Percentiles rank a stretch among this genome's conserved stretches.
These are phyloP conservation scores for Canna indica DNA, from an alignment of 176 grass and related monocot genomes.

Conservation along the genomic window DNA sequence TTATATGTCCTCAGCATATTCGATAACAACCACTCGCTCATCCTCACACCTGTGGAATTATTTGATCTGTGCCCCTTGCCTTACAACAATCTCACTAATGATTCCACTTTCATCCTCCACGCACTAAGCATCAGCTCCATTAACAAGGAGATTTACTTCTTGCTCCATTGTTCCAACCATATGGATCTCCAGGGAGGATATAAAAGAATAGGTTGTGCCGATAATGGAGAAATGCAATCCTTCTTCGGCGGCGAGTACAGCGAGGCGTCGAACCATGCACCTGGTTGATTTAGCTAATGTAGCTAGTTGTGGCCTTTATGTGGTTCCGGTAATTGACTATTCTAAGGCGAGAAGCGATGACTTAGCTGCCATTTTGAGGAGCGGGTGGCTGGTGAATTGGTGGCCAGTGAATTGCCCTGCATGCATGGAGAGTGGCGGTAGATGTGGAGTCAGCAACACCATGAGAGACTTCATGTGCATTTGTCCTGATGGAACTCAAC, in stretches of 20 bases:
- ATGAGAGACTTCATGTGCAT: slow-evolving; percentile 5
- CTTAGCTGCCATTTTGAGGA: slow-evolving; percentile 18
- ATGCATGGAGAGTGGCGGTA: background rate
- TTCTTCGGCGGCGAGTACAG: slow-evolving; percentile 17
- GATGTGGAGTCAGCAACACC: slow-evolving; percentile 9
- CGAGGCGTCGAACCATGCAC: no score
- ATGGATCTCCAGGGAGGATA: rapidly evolving
- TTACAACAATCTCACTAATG: background rate
- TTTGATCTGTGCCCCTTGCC: background rate
- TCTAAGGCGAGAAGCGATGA: background rate
- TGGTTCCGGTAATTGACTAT: slow-evolving; percentile 24
- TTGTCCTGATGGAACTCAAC: slow-evolving; percentile 12
- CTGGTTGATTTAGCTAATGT: background rate
- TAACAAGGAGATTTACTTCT: slow-evolving; percentile 37
- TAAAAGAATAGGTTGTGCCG: background rate
- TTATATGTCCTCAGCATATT: slow-evolving; percentile 9
- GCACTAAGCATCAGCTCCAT: slow-evolving; percentile 11
- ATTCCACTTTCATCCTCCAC: slow-evolving; percentile 20
- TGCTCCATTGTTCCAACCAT: slow-evolving; percentile 24
- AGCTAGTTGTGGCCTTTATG: slow-evolving; percentile 19
- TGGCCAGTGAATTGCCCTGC: background rate
- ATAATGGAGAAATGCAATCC: background rate
- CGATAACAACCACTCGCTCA: slow-evolving; percentile 25
- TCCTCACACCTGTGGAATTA: background rate
- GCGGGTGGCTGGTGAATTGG: slow-evolving; percentile 34